These are phyloP conservation scores for Magnaporthiopsis incrustans DNA, from an alignment of 2,329 filamentous ascomycete species.

Conservation along the genomic window DNA sequence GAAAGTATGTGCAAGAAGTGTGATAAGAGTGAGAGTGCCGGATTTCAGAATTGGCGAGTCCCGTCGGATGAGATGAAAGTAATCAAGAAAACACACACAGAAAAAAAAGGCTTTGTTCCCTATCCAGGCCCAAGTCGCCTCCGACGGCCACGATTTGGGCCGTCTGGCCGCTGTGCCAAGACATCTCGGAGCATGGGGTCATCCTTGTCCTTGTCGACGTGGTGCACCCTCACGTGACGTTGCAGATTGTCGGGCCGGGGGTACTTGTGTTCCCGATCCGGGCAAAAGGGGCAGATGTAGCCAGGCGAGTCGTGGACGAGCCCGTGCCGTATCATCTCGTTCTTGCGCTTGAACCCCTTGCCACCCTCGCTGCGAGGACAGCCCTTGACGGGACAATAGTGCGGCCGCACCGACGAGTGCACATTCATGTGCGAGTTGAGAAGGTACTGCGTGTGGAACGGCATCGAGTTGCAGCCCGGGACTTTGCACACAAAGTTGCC, in stretches of 20 bases:
- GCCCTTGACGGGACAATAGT: slow-evolving; percentile 55
- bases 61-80: neutral
- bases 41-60: neutral
- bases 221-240: slow-evolving; percentile 91
- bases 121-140: slow-evolving; percentile 27
- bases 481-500: slow-evolving; percentile 51
- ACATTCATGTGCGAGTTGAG: slow-evolving; percentile 74
- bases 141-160: slow-evolving; percentile 71
- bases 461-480: slow-evolving; percentile 58
- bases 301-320: slow-evolving; percentile 91
- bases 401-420: slow-evolving; percentile 56
- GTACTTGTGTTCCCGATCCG: slow-evolving; percentile 88
- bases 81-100: neutral
- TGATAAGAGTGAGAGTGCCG: neutral
- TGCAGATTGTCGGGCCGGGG: slow-evolving; percentile 93
- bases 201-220: slow-evolving; percentile 82
- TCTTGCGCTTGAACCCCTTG: slow-evolving; percentile 64
- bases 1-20: slow-evolving; percentile 8
- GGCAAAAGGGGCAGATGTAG: slow-evolving; percentile 94
- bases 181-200: slow-evolving; percentile 76
- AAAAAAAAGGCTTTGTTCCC: neutral
- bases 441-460: slow-evolving; percentile 71
- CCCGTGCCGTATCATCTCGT: slow-evolving; percentile 68
- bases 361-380: slow-evolving; percentile 57
- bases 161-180: slow-evolving; percentile 76